Conservation (phyloP, 2,329 filamentous ascomycete genomes). For the Trichophaea hybrida region DNA sequence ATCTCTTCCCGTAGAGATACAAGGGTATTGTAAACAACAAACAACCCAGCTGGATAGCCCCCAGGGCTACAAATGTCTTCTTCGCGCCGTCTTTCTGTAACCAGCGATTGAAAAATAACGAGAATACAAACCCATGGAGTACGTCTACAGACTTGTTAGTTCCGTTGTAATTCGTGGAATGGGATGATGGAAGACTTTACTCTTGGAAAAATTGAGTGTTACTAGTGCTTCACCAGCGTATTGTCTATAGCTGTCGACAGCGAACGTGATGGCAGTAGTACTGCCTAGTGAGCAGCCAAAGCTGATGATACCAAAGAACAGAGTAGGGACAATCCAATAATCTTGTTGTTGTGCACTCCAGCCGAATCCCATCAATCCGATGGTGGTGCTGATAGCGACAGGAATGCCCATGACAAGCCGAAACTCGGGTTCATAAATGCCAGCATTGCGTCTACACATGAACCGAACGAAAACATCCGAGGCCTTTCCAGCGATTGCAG, state of each 20-base stretch:
- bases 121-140: constrained; percentile 77
- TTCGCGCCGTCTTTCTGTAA: constrained; percentile 59
- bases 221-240: constrained; percentile 91
- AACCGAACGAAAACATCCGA: constrained; percentile 71
- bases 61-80: constrained; percentile 66
- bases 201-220: constrained; percentile 89
- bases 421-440: constrained; percentile 89
- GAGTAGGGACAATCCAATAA: constrained; percentile 76
- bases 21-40: constrained; percentile 69
- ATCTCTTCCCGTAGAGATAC: constrained; percentile 85
- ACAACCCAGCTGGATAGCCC: constrained; percentile 67
- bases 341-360: constrained; percentile 68
- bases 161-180: background rate
- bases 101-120: constrained; percentile 79
- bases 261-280: constrained; percentile 86
- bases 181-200: constrained; percentile 31
- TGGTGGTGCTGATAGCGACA: constrained; percentile 59
- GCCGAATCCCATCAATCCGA: constrained; percentile 91
- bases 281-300: constrained; percentile 85
- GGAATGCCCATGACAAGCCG: constrained; percentile 76
- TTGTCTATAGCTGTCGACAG: constrained; percentile 81
- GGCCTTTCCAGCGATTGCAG: constrained; percentile 74
- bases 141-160: constrained; percentile 40
- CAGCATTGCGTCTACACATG: constrained; percentile 76
- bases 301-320: constrained; percentile 84